These are phyloP conservation scores for Aegilops longissima DNA, from an alignment of 176 grass and related monocot genomes.

Conservation along the genomic window DNA sequence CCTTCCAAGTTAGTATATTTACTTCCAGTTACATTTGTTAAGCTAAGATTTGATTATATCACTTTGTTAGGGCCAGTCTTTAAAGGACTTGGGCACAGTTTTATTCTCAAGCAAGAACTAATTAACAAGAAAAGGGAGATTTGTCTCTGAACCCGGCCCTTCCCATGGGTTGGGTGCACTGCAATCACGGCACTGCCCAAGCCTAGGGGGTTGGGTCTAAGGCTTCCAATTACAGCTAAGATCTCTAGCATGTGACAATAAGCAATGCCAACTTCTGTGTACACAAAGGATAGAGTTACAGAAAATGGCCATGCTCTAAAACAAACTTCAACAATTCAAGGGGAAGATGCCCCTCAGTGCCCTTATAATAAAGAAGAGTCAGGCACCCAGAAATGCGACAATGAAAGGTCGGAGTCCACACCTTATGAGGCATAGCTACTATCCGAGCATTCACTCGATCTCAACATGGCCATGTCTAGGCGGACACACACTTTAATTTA, in stretches of 20 bases:
- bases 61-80: not conserved
- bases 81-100: not conserved
- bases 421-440: not conserved
- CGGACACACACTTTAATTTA: not conserved
- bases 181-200: not conserved
- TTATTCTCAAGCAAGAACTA: not conserved
- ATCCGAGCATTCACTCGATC: not conserved
- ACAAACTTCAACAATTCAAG: not conserved
- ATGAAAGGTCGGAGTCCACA: not conserved
- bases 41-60: not conserved
- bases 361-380: not conserved
- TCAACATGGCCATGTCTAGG: constrained; percentile 10
- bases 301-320: not conserved
- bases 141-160: not conserved
- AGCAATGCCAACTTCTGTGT: not conserved
- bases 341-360: not conserved
- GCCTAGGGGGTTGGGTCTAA: not conserved
- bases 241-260: not conserved
- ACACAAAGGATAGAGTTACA: not conserved
- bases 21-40: not conserved
- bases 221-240: not conserved
- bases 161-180: not conserved
- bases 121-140: not conserved
- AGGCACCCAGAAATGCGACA: not conserved
- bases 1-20: not conserved